Evolutionary conservation across 805 yeast species (phyloP).

Genomic region (Yarrowia yakushimensis): DNA sequence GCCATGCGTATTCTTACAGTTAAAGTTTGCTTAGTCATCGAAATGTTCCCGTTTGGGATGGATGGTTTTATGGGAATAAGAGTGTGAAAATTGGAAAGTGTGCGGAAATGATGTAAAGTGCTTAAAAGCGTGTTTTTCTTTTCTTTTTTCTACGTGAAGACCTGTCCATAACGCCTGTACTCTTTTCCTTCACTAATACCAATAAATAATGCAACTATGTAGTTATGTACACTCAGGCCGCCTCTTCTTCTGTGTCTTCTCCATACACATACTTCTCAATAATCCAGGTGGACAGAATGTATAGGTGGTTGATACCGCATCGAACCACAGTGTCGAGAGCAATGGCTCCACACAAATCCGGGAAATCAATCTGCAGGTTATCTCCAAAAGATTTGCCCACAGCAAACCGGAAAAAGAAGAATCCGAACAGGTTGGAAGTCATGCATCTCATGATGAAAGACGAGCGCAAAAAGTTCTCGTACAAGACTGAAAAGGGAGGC

Average conservation of each 20-base stretch:
- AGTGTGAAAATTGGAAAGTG: neutral
- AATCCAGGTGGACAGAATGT: slow-evolving; percentile 8
- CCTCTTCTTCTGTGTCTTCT: neutral
- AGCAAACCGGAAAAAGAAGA: slow-evolving; percentile 16
- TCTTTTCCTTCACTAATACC: neutral
- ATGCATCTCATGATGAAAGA: slow-evolving; percentile 14
- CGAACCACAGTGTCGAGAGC: slow-evolving; percentile 7
- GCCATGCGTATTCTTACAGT: slow-evolving; percentile 20
- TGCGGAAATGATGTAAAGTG: neutral
- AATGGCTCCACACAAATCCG: slow-evolving; percentile 3
- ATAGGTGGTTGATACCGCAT: slow-evolving; percentile 7
- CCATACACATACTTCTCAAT: slow-evolving; percentile 7
- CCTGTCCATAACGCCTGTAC: too few relatives aligned
- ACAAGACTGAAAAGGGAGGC: slow-evolving; percentile 1
- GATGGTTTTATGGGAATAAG: too few relatives aligned
- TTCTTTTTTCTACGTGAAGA: too few relatives aligned
- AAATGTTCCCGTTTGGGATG: neutral
- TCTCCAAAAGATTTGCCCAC: slow-evolving; percentile 3
- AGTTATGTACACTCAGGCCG: neutral
- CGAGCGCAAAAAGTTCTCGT: slow-evolving; percentile 6
- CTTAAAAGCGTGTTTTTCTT: too few relatives aligned
- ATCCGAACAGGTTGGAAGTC: slow-evolving; percentile 6
- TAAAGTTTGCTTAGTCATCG: neutral
- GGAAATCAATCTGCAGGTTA: slow-evolving; percentile 4
- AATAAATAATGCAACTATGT: slow-evolving; percentile 4